Base-by-base conservation (phyloP, 495 filamentous ascomycete genomes). In the Penicillium antarcticum region DNA sequence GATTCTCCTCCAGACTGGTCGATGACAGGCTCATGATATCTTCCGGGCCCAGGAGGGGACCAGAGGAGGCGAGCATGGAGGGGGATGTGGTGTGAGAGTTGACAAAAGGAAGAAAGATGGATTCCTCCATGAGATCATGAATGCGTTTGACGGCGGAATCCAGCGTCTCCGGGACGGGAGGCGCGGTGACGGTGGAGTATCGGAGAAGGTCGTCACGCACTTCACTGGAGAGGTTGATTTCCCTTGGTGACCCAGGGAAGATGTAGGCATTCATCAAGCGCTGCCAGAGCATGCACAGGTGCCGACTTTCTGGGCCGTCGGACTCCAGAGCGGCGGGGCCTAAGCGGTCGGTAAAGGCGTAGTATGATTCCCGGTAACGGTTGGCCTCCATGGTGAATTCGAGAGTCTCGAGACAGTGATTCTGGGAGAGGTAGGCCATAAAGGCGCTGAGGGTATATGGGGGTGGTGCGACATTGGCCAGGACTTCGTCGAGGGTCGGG, bases 321-420 rank as follows among this genome's bases (percentile, higher is more conserved):
- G 75, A 62, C 19, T 65, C 63, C 42, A 78, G 61, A 4, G 72
- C 67, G 23, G 55, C 69, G 18, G 73, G 63, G 8, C 65, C 70
- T 12, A 76, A 63, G 39, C 75, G 69, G 42, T 57, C 61, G 52
- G 79, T 55, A 53, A 87, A 70, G 12, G 81, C 73, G 26, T 77
- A 64, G 63, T 92, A 91, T 48, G 87, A 83, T 47, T 89, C 81
- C 41, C 81, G 79, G 70, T 99, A 99, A n/a, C 91, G 85, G 44
- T 87, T 85, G 42, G 94, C 89, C 65, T 97, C 94, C 80, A 97
- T 81, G 37, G 94, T 96, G 72, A 99, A 99, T 62, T 99, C 95
- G 39, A 99, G 72, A 6, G 90, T 99, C 69, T 99, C 95, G 37
- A 97, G 72, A 62, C 95, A 99, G 69, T 97, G 95, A 56, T 97